Conservation (phyloP, 2,329 filamentous ascomycete species). For the Fusarium albosuccineum region DNA sequence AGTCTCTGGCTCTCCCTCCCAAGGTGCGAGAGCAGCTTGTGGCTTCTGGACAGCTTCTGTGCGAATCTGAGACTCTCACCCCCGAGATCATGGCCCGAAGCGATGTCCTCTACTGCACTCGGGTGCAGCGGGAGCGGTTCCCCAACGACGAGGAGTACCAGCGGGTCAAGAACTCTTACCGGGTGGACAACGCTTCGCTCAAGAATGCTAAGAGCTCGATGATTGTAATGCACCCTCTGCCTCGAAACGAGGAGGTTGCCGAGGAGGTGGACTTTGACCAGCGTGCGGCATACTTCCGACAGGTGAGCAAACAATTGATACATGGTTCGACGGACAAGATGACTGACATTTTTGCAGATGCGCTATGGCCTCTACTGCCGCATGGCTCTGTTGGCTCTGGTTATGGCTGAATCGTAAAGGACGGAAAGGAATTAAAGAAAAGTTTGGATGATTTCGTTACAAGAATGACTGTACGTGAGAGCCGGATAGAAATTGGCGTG, state of each 20-base stretch:
- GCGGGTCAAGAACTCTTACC: conserved; percentile 86
- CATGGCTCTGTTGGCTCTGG: conserved; percentile 95
- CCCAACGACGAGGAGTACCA: conserved; percentile 85
- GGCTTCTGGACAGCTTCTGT: conserved; percentile 79
- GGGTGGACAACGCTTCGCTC: conserved; percentile 90
- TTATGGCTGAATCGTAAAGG: conserved; percentile 70
- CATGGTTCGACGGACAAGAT: background rate
- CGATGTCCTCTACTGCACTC: conserved; percentile 96
- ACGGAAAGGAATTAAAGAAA: conserved; percentile 29
- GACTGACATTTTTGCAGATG: conserved; percentile 73
- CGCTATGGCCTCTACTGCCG: conserved; percentile 96
- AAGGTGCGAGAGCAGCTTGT: conserved; percentile 80
- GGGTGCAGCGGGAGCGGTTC: conserved; percentile 97
- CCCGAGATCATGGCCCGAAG: conserved; percentile 87
- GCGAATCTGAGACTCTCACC: conserved; percentile 83
- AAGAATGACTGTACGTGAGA: conserved; percentile 40
- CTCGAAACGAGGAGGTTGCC: conserved; percentile 91
- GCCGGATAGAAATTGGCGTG: conserved; percentile 47
- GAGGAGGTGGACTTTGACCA: conserved; percentile 99
- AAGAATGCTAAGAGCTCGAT: conserved; percentile 93
- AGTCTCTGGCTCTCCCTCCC: conserved; percentile 80
- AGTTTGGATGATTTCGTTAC: conserved; percentile 31
- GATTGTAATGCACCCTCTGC: conserved; percentile 95
- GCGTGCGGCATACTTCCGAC: conserved; percentile 96
- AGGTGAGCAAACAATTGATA: conserved; percentile 72